Conservation (phyloP, 148 eudicot species). For the Vaccinium corymbosum region DNA sequence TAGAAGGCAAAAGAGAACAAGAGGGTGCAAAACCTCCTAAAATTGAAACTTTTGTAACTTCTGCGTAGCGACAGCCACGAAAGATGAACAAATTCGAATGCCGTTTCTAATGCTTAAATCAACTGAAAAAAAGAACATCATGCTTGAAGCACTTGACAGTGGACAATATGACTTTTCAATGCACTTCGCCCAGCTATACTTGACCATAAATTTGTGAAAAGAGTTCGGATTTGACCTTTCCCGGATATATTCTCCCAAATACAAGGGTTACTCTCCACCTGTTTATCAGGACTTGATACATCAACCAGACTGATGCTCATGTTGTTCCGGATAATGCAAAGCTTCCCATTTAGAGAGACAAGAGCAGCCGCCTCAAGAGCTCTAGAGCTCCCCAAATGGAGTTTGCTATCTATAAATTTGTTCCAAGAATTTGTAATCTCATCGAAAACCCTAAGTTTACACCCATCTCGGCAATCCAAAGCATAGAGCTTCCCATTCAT, state of each 20-base stretch:
- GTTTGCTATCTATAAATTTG: constrained; percentile 72
- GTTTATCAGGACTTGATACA: constrained; percentile 67
- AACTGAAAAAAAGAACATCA: constrained; percentile 53
- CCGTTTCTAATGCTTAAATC: constrained; percentile 29
- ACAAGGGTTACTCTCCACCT: constrained; percentile 69
- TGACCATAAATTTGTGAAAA: constrained; percentile 77
- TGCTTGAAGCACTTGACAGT: constrained; percentile 73
- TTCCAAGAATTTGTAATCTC: constrained; percentile 65
- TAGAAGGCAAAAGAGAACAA: constrained; percentile 2
- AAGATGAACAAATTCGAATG: background rate
- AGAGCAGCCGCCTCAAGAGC: constrained; percentile 96
- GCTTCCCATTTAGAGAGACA: constrained; percentile 80
- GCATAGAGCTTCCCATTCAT: constrained; percentile 86
- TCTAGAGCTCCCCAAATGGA: constrained; percentile 76
- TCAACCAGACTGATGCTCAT: constrained; percentile 95
- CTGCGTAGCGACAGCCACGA: background rate
- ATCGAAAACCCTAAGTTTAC: constrained; percentile 81
- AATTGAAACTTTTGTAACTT: background rate
- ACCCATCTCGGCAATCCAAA: constrained; percentile 86
- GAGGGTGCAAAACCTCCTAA: background rate
- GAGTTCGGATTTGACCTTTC: constrained; percentile 64
- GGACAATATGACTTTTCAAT: constrained; percentile 82
- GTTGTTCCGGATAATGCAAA: constrained; percentile 84
- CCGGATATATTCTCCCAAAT: constrained; percentile 80
- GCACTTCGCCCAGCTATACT: constrained; percentile 80